phyloP scores from a whole-genome alignment of 345 rosid genomes.

The Capsella bursapastoris region DNA sequence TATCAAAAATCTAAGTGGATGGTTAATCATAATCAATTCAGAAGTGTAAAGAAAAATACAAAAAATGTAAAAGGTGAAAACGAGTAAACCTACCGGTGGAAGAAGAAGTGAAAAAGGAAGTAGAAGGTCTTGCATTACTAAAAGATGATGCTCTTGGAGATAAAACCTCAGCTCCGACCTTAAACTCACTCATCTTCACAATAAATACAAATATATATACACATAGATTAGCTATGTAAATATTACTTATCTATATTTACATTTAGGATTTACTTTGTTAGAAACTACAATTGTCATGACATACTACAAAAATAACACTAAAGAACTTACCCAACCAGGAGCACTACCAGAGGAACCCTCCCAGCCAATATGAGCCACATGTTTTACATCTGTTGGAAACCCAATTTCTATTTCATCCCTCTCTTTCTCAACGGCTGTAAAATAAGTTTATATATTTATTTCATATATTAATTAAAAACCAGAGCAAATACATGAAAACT shows the following conservation, averaged over 20 bases:
- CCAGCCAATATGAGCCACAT: constrained; percentile 92
- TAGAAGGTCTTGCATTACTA: constrained; percentile 60
- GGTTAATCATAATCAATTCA: neutral
- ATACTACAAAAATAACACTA: neutral
- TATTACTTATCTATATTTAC: neutral
- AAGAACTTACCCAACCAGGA: constrained; percentile 83
- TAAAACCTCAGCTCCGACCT: constrained; percentile 67
- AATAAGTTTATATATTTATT: neutral
- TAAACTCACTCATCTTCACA: constrained; percentile 85
- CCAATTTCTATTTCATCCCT: constrained; percentile 79
- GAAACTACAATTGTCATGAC: neutral
- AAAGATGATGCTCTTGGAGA: constrained; percentile 56
- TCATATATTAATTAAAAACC: neutral
- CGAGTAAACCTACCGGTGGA: constrained; percentile 56
- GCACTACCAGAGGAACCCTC: constrained; percentile 73
- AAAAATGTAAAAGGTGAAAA: neutral
- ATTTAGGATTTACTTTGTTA: neutral
- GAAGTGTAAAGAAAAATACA: neutral
- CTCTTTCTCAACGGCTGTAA: constrained; percentile 57
- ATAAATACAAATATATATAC: neutral
- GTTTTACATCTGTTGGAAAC: constrained; percentile 94
- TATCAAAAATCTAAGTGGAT: too few species aligned
- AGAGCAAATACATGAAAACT: neutral
- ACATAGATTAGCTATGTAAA: neutral
- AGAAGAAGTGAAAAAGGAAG: constrained; percentile 66